Evolutionary conservation across 2,329 filamentous ascomycete genomes (phyloP).

Genomic region (Coniochaeta sp.): DNA sequence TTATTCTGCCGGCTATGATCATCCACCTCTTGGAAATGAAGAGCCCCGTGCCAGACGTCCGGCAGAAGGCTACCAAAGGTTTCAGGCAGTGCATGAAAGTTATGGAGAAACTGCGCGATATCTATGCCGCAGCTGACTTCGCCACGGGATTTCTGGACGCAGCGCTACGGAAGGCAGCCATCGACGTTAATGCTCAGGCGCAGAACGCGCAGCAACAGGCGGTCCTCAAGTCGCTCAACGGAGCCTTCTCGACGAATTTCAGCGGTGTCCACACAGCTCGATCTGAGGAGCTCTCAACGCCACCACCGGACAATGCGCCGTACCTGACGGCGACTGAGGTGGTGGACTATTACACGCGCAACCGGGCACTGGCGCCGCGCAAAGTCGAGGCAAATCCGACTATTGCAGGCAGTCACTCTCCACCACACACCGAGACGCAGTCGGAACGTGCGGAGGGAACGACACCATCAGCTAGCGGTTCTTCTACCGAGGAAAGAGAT

Average conservation of each 20-base stretch:
- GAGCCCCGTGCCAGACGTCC: slow-evolving; percentile 62
- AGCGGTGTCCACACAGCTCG: slow-evolving; percentile 9
- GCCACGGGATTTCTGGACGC: slow-evolving; percentile 93
- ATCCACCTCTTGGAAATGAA: slow-evolving; percentile 91
- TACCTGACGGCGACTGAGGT: slow-evolving; percentile 15
- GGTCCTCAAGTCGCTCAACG: slow-evolving; percentile 15
- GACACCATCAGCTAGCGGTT: slow-evolving; percentile 37
- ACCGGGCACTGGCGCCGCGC: slow-evolving; percentile 25
- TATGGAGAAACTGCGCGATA: slow-evolving; percentile 78
- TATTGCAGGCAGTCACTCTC: slow-evolving; percentile 28
- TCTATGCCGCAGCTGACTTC: slow-evolving; percentile 91
- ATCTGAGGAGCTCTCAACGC: slow-evolving; percentile 32
- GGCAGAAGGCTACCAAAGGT: slow-evolving; percentile 65
- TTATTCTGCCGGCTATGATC: slow-evolving; percentile 84
- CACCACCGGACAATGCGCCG: slow-evolving; percentile 43
- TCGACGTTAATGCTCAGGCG: slow-evolving; percentile 48
- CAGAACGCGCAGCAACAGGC: slow-evolving; percentile 16
- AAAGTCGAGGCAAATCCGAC: slow-evolving; percentile 14
- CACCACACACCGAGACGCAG: slow-evolving; percentile 35
- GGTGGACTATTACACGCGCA: slow-evolving; percentile 7
- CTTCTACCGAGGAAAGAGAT: slow-evolving; percentile 32
- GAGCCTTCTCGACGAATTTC: slow-evolving; percentile 17
- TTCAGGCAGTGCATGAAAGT: slow-evolving; percentile 95
- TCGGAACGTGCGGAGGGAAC: slow-evolving; percentile 29
- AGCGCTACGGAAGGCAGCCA: slow-evolving; percentile 79